phyloP scores from a whole-genome alignment of 495 filamentous ascomycete genomes.

The Penicillium soppii region DNA sequence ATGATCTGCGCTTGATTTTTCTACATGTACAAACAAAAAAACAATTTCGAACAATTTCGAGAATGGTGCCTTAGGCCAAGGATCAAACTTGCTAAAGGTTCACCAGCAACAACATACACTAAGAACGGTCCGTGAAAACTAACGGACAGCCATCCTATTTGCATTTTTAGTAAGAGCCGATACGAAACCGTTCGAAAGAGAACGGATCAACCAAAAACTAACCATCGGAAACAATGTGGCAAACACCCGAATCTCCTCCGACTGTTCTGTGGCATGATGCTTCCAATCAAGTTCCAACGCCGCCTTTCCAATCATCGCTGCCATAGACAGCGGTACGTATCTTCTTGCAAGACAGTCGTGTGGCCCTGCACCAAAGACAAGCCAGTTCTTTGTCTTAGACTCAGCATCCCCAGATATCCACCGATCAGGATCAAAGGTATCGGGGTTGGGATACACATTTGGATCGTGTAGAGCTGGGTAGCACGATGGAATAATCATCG shows the following conservation, averaged over 20 bases:
- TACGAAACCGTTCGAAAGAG: neutral
- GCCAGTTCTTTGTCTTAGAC: slow-evolving; percentile 88
- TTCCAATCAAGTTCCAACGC: slow-evolving; percentile 80
- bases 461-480: slow-evolving; percentile 88
- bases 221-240: slow-evolving; percentile 94
- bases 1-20: neutral
- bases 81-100: too few species aligned
- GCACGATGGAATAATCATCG: slow-evolving; percentile 86
- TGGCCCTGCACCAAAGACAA: slow-evolving; percentile 89
- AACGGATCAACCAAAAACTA: slow-evolving; percentile 33
- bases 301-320: slow-evolving; percentile 84
- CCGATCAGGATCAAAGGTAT: slow-evolving; percentile 78
- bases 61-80: too few species aligned
- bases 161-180: neutral
- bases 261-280: slow-evolving; percentile 71
- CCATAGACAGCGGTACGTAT: slow-evolving; percentile 83
- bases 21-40: neutral
- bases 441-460: slow-evolving; percentile 80
- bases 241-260: slow-evolving; percentile 93
- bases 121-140: slow-evolving; percentile 50
- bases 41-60: too few species aligned
- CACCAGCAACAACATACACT: neutral
- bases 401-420: slow-evolving; percentile 90
- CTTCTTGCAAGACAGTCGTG: slow-evolving; percentile 91
- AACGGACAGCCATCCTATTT: slow-evolving; percentile 59